These are phyloP conservation scores for Nitzschia putrida DNA, from an alignment of 108 stramenopile species.

Conservation along the genomic window DNA sequence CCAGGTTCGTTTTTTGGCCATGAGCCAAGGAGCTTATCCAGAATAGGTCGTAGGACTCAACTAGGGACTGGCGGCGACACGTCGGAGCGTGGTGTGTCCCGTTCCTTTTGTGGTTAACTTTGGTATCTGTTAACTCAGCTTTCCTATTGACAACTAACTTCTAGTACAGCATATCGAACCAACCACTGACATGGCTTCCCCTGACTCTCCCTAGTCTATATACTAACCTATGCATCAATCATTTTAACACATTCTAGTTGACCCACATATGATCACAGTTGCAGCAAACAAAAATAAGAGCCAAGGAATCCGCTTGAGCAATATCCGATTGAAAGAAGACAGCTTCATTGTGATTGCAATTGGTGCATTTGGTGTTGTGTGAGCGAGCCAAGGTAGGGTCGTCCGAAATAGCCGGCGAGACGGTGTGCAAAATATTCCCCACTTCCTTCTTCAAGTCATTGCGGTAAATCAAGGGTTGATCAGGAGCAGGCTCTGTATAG, in stretches of 20 bases:
- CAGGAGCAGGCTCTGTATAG: conserved; percentile 66
- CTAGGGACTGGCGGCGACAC: no score
- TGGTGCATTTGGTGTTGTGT: conserved; percentile 79
- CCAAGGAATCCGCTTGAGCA: conserved; percentile 77
- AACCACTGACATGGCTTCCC: no score
- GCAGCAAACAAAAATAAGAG: conserved; percentile 91
- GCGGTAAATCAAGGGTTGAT: conserved; percentile 77
- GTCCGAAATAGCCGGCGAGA: conserved; percentile 78
- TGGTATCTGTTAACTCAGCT: no score
- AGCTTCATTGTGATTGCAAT: conserved; percentile 88
- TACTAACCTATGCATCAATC: no score
- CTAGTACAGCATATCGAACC: no score
- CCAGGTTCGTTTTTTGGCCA: no score
- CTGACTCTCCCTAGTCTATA: no score
- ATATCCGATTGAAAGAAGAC: conserved; percentile 88
- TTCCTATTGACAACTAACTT: no score
- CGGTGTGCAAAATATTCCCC: conserved; percentile 79
- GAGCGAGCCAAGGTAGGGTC: conserved; percentile 88
- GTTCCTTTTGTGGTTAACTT: no score
- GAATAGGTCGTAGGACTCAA: no score
- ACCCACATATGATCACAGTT: conserved; percentile 92
- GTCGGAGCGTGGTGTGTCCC: no score
- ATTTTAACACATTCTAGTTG: conserved; percentile 29
- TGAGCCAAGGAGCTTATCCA: no score
- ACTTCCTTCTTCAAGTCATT: conserved; percentile 84